A percentile compares a stretch with the other conserved stretches of the same genome.
phyloP scores from a whole-genome alignment of 2,329 filamentous ascomycete genomes.

The Sclerotinia glacialis region DNA sequence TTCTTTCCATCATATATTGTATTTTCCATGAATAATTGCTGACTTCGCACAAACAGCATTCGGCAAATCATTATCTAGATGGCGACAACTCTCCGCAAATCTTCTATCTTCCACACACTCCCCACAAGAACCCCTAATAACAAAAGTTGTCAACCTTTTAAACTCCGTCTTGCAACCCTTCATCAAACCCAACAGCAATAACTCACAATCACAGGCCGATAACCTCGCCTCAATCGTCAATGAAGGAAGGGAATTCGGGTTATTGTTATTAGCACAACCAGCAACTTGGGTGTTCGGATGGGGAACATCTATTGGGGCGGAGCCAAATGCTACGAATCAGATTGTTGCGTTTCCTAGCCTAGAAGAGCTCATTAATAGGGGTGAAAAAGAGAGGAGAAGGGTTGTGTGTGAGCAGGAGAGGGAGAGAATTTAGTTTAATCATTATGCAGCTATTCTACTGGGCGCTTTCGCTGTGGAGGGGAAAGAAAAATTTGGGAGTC shows the following conservation, averaged over 20 bases:
- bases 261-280: conserved; percentile 17
- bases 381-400: neutral
- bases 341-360: conserved; percentile 18
- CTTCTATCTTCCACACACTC: neutral
- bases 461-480: too few relatives aligned
- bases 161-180: conserved; percentile 7
- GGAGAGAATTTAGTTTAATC: neutral
- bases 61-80: neutral
- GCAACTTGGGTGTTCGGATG: conserved; percentile 16
- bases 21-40: neutral
- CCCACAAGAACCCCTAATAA: neutral
- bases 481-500: too few relatives aligned
- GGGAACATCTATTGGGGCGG: neutral
- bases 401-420: conserved; percentile 6
- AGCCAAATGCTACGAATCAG: neutral
- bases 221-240: conserved; percentile 21
- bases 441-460: neutral
- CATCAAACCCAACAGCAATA: neutral
- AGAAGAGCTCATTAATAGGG: neutral
- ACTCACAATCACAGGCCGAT: neutral
- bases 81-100: conserved; percentile 7
- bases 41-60: neutral
- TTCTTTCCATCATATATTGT: neutral
- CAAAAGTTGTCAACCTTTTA: neutral
- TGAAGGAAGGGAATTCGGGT: conserved; percentile 17